Conservation (phyloP, 345 rosid genomes). For the Dovyalis caffra region DNA sequence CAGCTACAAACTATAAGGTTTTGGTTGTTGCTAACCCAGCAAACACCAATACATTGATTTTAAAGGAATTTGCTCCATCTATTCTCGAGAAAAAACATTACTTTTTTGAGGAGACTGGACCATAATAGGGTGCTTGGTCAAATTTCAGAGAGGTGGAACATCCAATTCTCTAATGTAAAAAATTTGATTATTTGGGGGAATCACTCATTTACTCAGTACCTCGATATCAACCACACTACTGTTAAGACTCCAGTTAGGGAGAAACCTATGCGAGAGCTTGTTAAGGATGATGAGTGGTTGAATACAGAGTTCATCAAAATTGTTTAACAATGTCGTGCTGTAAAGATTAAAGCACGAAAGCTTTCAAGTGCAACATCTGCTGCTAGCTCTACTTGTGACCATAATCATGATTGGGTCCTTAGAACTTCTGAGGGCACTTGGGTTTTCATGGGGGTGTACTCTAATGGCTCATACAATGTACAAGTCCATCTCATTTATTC, state of each 20-base stretch:
- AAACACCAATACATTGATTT: conserved; percentile 94
- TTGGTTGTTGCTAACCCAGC: conserved; percentile 99
- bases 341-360: conserved; percentile 93
- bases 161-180: conserved; percentile 88
- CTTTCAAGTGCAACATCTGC: conserved; percentile 97
- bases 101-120: conserved; percentile 91
- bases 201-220: conserved; percentile 95
- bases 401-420: conserved; percentile 98
- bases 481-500: conserved; percentile 95
- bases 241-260: conserved; percentile 69
- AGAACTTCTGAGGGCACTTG: conserved; percentile 99
- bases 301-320: conserved; percentile 78
- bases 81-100: conserved; percentile 93
- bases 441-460: conserved; percentile 99
- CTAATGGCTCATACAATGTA: conserved; percentile 94
- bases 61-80: conserved; percentile 96
- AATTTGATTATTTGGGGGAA: conserved; percentile 97
- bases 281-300: conserved; percentile 87
- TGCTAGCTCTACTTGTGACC: conserved; percentile 98
- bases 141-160: conserved; percentile 80
- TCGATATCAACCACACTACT: conserved; percentile 97
- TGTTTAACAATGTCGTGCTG: conserved; percentile 99
- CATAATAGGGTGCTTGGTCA: conserved; percentile 99
- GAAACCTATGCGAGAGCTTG: conserved; percentile 75
- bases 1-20: conserved; percentile 98